A percentile compares a stretch with the other conserved stretches of the same genome.
Evolutionary conservation across 768 basidiomycete species (phyloP).

Genomic region (Xerocomus spinulosus): DNA sequence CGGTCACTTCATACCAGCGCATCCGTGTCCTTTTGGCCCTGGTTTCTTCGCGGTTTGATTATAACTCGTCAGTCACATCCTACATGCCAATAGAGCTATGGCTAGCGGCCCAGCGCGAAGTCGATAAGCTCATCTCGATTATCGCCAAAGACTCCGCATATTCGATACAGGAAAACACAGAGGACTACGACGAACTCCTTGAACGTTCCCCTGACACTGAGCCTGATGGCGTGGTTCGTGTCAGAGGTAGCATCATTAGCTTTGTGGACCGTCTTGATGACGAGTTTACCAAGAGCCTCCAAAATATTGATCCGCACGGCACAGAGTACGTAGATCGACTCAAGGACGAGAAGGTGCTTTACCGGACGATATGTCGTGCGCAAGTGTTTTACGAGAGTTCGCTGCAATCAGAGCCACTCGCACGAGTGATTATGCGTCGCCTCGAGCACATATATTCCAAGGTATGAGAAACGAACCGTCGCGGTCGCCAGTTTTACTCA

Average conservation of each 20-base stretch:
- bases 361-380: constrained; percentile 88
- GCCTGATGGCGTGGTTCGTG: constrained; percentile 68
- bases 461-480: constrained; percentile 38
- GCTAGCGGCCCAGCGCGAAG: constrained; percentile 80
- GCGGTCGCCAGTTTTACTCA: constrained; percentile 2
- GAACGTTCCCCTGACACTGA: constrained; percentile 78
- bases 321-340: constrained; percentile 98
- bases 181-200: constrained; percentile 86
- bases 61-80: constrained; percentile 79
- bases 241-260: constrained; percentile 94
- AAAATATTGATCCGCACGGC: constrained; percentile 98
- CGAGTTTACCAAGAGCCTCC: constrained; percentile 94
- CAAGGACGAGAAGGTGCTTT: constrained; percentile 93
- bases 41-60: constrained; percentile 94
- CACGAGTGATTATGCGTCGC: constrained; percentile 89
- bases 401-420: constrained; percentile 69
- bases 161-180: constrained; percentile 78
- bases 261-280: constrained; percentile 96
- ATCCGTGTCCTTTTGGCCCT: constrained; percentile 93
- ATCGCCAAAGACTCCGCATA: constrained; percentile 69
- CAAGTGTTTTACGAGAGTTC: constrained; percentile 89
- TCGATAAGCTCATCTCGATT: constrained; percentile 82
- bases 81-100: constrained; percentile 94
- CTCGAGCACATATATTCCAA: constrained; percentile 98
- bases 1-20: constrained; percentile 84